Evolutionary conservation across 768 basidiomycete genomes (phyloP), one percentile per base, ranked within the genome.

Genomic region (Phlegmacium glaucopus): DNA sequence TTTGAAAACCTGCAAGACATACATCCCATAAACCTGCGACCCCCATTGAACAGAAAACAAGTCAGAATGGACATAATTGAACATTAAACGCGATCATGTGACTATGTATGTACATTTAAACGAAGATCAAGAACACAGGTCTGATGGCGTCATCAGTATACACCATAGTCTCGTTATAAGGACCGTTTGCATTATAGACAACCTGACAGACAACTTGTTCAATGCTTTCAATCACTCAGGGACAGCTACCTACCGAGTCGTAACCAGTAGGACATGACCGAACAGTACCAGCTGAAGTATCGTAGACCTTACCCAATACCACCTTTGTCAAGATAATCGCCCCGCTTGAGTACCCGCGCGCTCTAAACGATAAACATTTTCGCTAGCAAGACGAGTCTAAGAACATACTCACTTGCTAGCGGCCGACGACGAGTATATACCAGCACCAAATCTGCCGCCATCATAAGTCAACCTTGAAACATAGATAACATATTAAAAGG

Each of bases 21-120:
- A 77, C 80, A 61, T 77, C 66, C 70, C 70, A 71, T 44, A 71
- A 57, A 16, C 70, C 70, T 26, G 70, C 62, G 10, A 71, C 70
- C 15, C 70, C 70, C 70, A 71, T 69, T 47, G 13, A 26, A 13
- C 9, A 32, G 34, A 36, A 7, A 22, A 39, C 15, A 26, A 35
- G 27, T 45, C 8, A n/a, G 39, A 36, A 7, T 6, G 15, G 27
- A 38, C 35, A 28, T 25, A 25, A 7, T 38, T n/a, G n/a, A n/a
- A n/a, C 7, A 39, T 43, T 9, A 29, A 27, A 47, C 39, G 38
- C 38, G 46, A 29, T 28, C 39, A 47, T 22, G 46, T 40, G 46
- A 34, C n/a, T 34, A 34, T 34, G 10, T 10, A n/a, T n/a, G 32
- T 34, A 8, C 13, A 32, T 13, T 32, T 34, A 34, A 2, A 34